Evolutionary conservation across 805 yeast genomes (phyloP).

Genomic region (Wickerhamiella kurtzmanii): DNA sequence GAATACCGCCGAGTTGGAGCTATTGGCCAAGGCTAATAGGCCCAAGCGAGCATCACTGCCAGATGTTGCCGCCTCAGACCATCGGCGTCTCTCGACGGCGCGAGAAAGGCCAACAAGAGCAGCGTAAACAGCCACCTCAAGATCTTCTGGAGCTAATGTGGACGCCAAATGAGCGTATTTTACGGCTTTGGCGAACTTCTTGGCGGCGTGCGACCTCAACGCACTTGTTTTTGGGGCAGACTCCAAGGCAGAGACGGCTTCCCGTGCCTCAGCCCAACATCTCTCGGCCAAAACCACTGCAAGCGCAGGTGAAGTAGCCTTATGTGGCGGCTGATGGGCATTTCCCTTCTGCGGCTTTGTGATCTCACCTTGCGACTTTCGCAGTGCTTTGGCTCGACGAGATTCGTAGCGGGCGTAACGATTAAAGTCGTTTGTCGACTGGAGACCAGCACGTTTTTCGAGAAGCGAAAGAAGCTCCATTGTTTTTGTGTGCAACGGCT

Average conservation of each 20-base stretch:
- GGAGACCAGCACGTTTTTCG: constrained; percentile 27
- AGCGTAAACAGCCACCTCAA: constrained; percentile 19
- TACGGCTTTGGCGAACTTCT: constrained; percentile 57
- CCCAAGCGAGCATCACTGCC: constrained; percentile 50
- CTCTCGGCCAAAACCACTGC: constrained; percentile 64
- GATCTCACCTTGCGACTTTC: constrained; percentile 49
- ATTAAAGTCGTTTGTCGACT: constrained; percentile 52
- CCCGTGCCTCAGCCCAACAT: constrained; percentile 56
- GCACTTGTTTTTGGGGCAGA: constrained; percentile 33
- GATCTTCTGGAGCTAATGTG: constrained; percentile 6
- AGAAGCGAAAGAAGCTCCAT: constrained; percentile 11
- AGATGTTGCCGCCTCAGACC: constrained; percentile 39
- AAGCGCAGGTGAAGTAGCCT: constrained; percentile 39
- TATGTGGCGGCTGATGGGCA: constrained; percentile 28
- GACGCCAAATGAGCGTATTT: constrained; percentile 32
- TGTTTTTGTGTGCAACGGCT: too few relatives aligned
- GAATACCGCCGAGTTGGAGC: constrained; percentile 26
- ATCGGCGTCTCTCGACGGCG: constrained; percentile 40
- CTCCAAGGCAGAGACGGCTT: constrained; percentile 42
- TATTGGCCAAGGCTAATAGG: constrained; percentile 38
- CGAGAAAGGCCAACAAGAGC: constrained; percentile 43
- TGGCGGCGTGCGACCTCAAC: constrained; percentile 33
- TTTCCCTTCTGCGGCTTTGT: constrained; percentile 50
- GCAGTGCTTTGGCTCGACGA: constrained; percentile 46
- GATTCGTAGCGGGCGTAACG: constrained; percentile 53